phyloP scores from a whole-genome alignment of 2,329 filamentous ascomycete genomes.

The Monosporascus cannonballus region DNA sequence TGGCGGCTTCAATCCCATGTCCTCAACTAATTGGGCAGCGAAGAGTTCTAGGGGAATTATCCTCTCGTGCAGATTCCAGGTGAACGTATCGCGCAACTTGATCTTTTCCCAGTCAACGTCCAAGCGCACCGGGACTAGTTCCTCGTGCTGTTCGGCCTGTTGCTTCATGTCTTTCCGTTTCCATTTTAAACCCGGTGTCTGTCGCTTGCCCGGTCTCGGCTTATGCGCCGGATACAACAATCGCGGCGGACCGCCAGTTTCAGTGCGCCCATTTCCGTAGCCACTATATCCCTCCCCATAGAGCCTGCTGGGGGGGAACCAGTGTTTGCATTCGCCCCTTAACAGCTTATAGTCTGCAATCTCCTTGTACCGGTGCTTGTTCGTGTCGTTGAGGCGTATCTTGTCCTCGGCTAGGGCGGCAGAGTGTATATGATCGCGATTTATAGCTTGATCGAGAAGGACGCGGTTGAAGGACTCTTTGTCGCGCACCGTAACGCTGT shows the following conservation, averaged over 20 bases:
- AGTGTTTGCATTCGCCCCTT: conserved; percentile 46
- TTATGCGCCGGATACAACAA: conserved; percentile 77
- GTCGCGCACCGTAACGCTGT: conserved; percentile 36
- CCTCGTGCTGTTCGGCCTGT: conserved; percentile 86
- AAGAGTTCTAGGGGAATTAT: conserved; percentile 75
- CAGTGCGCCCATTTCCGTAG: conserved; percentile 82
- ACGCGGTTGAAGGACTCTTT: conserved; percentile 50
- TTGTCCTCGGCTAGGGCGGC: conserved; percentile 46
- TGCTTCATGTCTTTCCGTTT: conserved; percentile 73
- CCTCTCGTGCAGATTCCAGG: conserved; percentile 95
- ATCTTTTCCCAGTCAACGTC: conserved; percentile 96
- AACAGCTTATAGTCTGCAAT: conserved; percentile 64
- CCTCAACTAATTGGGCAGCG: conserved; percentile 83
- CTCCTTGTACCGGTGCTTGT: conserved; percentile 59
- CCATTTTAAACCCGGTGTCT: conserved; percentile 66
- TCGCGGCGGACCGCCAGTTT: conserved; percentile 57
- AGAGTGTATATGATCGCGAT: conserved; percentile 48
- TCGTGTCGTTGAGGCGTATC: conserved; percentile 48
- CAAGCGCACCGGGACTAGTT: conserved; percentile 82
- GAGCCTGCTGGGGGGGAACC: conserved; percentile 50
- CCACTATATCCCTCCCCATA: conserved; percentile 78
- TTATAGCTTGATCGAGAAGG: conserved; percentile 48
- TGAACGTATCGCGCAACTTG: conserved; percentile 93
- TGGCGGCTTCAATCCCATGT: conserved; percentile 74
- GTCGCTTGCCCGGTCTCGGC: conserved; percentile 69